A percentile compares a stretch with the other conserved stretches of the same genome.
Evolutionary conservation across 805 yeast species (phyloP).

Genomic region (Saccharomycopsis sp.): DNA sequence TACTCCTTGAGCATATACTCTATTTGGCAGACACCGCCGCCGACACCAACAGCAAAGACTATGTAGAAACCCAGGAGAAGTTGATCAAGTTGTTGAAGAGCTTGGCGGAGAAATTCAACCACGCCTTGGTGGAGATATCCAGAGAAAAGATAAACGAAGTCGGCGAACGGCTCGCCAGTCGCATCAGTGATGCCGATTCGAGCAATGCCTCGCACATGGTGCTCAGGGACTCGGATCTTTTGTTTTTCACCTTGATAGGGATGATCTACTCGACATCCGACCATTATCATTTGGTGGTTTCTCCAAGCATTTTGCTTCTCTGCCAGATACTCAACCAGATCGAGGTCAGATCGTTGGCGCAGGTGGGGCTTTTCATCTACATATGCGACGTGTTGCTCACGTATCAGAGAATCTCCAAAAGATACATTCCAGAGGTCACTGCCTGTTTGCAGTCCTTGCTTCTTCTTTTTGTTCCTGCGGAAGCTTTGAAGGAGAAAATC

Average conservation of each 20-base stretch:
- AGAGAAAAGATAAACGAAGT: slow-evolving; percentile 50
- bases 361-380: slow-evolving; percentile 53
- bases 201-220: slow-evolving; percentile 23
- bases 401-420: slow-evolving; percentile 74
- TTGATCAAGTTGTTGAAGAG: slow-evolving; percentile 44
- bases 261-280: slow-evolving; percentile 87
- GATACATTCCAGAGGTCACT: slow-evolving; percentile 75
- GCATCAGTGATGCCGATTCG: slow-evolving; percentile 27
- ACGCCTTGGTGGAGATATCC: slow-evolving; percentile 52
- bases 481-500: not conserved
- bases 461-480: not conserved
- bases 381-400: slow-evolving; percentile 57
- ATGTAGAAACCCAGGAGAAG: slow-evolving; percentile 34
- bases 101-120: slow-evolving; percentile 60
- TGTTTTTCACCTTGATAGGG: slow-evolving; percentile 68
- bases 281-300: slow-evolving; percentile 84
- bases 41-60: slow-evolving; percentile 29
- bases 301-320: slow-evolving; percentile 72
- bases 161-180: slow-evolving; percentile 42
- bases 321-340: slow-evolving; percentile 60
- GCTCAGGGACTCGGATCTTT: slow-evolving; percentile 47
- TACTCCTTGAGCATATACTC: slow-evolving; percentile 57
- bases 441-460: slow-evolving; percentile 37
- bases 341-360: slow-evolving; percentile 31
- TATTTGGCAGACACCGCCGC: slow-evolving; percentile 37